These are phyloP conservation scores for Lecanosticta acicola DNA, from an alignment of 2,329 filamentous ascomycete species.

Conservation along the genomic window DNA sequence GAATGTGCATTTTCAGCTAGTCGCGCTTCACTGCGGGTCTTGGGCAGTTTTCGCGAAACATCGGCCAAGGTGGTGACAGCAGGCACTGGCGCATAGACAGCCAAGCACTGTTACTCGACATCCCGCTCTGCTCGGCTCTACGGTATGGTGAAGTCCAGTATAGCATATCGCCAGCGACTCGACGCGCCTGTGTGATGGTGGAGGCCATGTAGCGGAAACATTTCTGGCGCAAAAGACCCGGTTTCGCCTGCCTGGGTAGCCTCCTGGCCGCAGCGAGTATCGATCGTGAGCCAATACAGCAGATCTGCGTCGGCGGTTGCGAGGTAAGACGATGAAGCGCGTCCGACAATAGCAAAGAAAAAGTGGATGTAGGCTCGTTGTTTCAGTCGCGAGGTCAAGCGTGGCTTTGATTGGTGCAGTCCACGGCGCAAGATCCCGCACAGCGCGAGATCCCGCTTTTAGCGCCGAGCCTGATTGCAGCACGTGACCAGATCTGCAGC, in stretches of 20 bases:
- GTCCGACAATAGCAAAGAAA: conserved; percentile 16
- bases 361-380: not conserved
- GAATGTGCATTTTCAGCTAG: conserved; percentile 7
- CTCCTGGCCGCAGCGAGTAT: conserved; percentile 2
- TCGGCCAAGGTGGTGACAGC: conserved; percentile 1
- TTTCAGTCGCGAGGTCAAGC: not conserved
- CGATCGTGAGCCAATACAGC: conserved; percentile 12
- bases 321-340: conserved; percentile 11
- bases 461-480: not conserved
- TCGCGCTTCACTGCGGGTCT: conserved; percentile 13
- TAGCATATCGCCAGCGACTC: conserved; percentile 15
- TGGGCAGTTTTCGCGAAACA: conserved; percentile 12
- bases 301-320: conserved; percentile 13
- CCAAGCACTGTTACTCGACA: conserved; percentile 9
- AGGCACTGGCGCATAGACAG: conserved; percentile 13
- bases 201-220: conserved; percentile 12
- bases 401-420: not conserved
- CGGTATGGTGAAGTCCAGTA: conserved; percentile 12
- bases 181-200: conserved; percentile 19
- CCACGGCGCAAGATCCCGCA: too few relatives aligned
- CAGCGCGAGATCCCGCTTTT: not conserved
- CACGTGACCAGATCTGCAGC: not conserved
- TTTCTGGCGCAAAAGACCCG: conserved; percentile 6
- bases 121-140: conserved; percentile 3
- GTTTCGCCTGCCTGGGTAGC: conserved; percentile 2